phyloP scores from a whole-genome alignment of 495 filamentous ascomycete species.

The Chaetomium cochliodes region DNA sequence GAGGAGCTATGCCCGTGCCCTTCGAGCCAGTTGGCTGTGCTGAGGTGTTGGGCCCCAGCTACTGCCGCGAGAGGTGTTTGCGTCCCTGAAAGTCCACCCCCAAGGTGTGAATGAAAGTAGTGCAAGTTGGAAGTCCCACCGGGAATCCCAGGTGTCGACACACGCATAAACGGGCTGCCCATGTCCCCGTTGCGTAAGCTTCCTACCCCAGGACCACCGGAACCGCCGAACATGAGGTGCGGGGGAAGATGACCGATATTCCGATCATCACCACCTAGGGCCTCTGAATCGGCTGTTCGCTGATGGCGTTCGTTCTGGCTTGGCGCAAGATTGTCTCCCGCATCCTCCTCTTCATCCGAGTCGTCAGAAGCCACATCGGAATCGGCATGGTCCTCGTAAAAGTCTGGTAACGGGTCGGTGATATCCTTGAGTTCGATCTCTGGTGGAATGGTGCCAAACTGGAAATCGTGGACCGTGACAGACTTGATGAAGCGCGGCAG shows the following conservation, averaged over 20 bases:
- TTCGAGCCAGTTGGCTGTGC: constrained; percentile 42
- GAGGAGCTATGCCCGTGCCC: constrained; percentile 36
- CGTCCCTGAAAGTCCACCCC: constrained; percentile 73
- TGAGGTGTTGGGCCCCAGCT: constrained; percentile 59
- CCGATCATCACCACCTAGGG: constrained; percentile 3
- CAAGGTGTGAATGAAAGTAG: constrained; percentile 86
- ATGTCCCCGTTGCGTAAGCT: constrained; percentile 50
- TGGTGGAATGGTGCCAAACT: constrained; percentile 80
- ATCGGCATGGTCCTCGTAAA: constrained; percentile 79
- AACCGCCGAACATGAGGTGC: constrained; percentile 39
- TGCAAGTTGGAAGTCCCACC: constrained; percentile 84
- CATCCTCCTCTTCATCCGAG: constrained; percentile 43
- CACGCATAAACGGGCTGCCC: constrained; percentile 63
- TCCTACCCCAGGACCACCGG: constrained; percentile 22
- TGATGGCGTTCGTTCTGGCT: constrained; percentile 44
- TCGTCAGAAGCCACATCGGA: constrained; percentile 34
- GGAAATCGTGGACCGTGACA: constrained; percentile 89
- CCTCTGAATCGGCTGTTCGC: constrained; percentile 32
- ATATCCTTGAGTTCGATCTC: constrained; percentile 93
- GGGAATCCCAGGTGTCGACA: constrained; percentile 73
- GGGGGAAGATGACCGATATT: constrained; percentile 29
- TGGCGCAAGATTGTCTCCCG: constrained; percentile 37
- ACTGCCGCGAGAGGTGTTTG: constrained; percentile 86
- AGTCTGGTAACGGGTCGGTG: constrained; percentile 90
- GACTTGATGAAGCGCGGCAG: constrained; percentile 95